Evolutionary conservation across 768 basidiomycete genomes (phyloP), one percentile per base, ranked within the genome.

Genomic region (Boletus eberwhitei): DNA sequence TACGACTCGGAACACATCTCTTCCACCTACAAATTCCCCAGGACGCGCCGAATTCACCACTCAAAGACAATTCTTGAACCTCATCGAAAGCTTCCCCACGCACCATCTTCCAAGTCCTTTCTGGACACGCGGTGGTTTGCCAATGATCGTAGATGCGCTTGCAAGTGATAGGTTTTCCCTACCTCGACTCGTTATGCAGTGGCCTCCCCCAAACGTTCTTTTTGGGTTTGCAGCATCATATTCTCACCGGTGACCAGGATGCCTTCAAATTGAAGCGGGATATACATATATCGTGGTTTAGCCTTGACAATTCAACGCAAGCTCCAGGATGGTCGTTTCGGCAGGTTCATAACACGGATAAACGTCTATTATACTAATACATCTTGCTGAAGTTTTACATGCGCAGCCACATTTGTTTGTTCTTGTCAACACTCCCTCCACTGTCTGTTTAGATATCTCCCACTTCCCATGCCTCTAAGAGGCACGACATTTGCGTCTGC

Each of bases 401-500:
- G 29, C 4, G 2, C 26, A 41, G 35, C 16, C 6, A 24, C 29
- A 16, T 24, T 55, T 14, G 16, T 26, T 47, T 24, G 17, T 34
- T 24, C 26, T 21, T 5, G 17, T 36, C 13, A 12, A 32, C 48
- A 19, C 36, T 37, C 4, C 5, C 3, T 8, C 31, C 4, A n/a
- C 24, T 4, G 5, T 39, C 36, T n/a, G 17, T 21, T 34, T 19
- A 69, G 37, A 69, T 62, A 17, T 70, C 64, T 5, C 64, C 61
- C 14, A 52, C 17, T 29, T 69, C 69, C 68, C 66, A 69, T 19
- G 64, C 62, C 29, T 71, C 69, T 49, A 71, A 55, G 8, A 71
- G 49, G 42, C 54, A 59, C 24, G 12, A 41, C 69, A 67, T 71
- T 16, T 66, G 66, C 16, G 57, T 59, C 44, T 66, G 66, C 19